Evolutionary conservation across 345 rosid species (phyloP), one percentile per base, ranked within the genome.

Genomic region (Moringa oleifera): DNA sequence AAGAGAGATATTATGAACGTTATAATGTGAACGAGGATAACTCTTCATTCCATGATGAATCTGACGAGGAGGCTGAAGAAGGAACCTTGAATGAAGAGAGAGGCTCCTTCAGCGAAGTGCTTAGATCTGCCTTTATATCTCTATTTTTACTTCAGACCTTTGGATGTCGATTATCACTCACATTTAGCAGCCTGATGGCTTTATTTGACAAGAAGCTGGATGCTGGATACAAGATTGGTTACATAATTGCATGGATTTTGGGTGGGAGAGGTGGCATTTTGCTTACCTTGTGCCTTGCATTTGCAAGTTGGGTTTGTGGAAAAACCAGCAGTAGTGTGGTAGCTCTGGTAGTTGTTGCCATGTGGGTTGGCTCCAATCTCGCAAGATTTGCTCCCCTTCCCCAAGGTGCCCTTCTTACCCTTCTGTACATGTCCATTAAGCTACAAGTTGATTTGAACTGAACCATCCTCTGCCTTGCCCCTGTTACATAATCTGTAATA

Each of bases 261-360:
- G 97, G 94, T 0, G 93, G 98, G 19, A 85, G 84, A 66, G 83
- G 88, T 0, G 96, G 96, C 17, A 70, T 88, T 63, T 61, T 88
- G 64, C 88, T 86, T 28, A 77, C 88, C 19, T 51, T 93, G 49
- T 89, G 91, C 76, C 79, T 93, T 51, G 77, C 79, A 9, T 81
- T 89, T 46, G 88, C 95, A 21, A 89, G 95, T 59, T 89, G 98
- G 97, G 82, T 76, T 16, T 87, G 88, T 12, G 98, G 96, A 5
- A 92, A 93, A 84, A 81, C 80, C 66, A 93, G 94, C 79, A 89
- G 97, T 77, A 78, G 88, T 33, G n/a, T 81, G 2, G 89, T 89
- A 61, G 83, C 69, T 70, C 73, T 85, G 52, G 73, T 78, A 57
- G 82, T 78, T 13, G 76, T 89, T 13, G 97, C 96, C 0, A 76